Conservation (phyloP, 2,329 filamentous ascomycete species). For the Scortechinia acanthostroma region DNA sequence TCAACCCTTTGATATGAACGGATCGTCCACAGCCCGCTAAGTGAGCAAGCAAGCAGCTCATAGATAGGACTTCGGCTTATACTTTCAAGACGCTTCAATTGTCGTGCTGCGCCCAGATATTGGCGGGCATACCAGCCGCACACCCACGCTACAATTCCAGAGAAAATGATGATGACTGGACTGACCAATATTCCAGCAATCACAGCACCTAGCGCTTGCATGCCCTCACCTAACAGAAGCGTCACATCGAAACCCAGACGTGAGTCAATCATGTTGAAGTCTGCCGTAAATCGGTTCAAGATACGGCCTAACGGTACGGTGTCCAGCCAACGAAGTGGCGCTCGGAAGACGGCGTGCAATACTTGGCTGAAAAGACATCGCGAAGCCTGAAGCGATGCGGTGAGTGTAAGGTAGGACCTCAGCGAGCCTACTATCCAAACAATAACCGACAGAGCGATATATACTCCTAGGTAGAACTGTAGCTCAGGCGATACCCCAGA, state of each 20-base stretch:
- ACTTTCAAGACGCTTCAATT: not conserved
- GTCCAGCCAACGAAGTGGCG: constrained; percentile 13
- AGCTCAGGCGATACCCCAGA: no score
- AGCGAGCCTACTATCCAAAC: not conserved
- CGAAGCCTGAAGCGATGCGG: not conserved
- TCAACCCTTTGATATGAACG: no score
- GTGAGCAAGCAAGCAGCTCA: not conserved
- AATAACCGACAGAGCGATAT: not conserved
- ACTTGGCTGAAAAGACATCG: not conserved
- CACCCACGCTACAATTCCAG: not conserved
- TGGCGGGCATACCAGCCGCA: not conserved
- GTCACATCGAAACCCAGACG: constrained; percentile 5
- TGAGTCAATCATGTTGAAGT: constrained; percentile 13
- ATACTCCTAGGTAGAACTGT: not conserved
- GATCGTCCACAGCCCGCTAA: not conserved
- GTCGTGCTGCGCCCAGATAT: not conserved
- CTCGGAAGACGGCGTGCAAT: constrained; percentile 8
- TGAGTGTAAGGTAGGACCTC: not conserved
- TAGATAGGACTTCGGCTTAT: not conserved
- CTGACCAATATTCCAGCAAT: not conserved
- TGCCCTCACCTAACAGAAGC: no score
- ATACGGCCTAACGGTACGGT: constrained; percentile 16
- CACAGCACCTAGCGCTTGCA: not conserved
- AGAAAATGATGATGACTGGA: not conserved
- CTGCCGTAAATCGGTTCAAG: constrained; percentile 15